Evolutionary conservation across 129 eudicot species (phyloP), one percentile per base, ranked within the genome.

Genomic region (Heracleum sosnowskyi): DNA sequence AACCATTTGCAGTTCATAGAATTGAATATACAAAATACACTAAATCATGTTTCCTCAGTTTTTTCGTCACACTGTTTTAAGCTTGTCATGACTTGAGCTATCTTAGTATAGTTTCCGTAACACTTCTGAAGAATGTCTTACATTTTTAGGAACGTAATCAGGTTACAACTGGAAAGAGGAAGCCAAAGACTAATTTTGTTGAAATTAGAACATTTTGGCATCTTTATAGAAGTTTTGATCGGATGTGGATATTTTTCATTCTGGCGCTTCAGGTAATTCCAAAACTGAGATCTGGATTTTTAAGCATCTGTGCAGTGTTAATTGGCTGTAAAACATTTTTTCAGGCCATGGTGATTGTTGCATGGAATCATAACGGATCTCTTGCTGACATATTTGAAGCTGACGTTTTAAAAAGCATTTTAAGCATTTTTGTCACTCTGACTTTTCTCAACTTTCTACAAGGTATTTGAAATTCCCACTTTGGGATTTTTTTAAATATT

Each of bases 121-220:
- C 4, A 40, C 0, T 39, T 60, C 28, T 75, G 47, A 66, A 81
- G 77, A 76, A 57, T 84, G 35, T 74, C 35, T 68, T 76, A 68
- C 81, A 69, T 74, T 81, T 55, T 78, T 86, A 95, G 98, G 88
- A 83, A 76, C 81, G 36, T 29, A 84, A 83, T 81, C 85, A 86
- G 62, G 90, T 85, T 77, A 72, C 78, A 55, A 60, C 86, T 37
- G 92, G 97, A 74, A 92, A 88, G 83, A 89, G 88, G 77, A 92
- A 90, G 75, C 97, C 96, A 36, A 96, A 96, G 84, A 90, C 93
- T 34, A 96, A 92, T 83, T 96, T 96, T 81, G 99, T 90, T 79
- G 99, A 96, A 90, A 83, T 92, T 80, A 93, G 99, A 22, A 96
- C 97, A 70, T 92, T 90, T 89, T 90, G 80, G 93, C 97, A 96